Evolutionary conservation across 768 basidiomycete genomes (phyloP).

Genomic region (Leccinum uliginosum): DNA sequence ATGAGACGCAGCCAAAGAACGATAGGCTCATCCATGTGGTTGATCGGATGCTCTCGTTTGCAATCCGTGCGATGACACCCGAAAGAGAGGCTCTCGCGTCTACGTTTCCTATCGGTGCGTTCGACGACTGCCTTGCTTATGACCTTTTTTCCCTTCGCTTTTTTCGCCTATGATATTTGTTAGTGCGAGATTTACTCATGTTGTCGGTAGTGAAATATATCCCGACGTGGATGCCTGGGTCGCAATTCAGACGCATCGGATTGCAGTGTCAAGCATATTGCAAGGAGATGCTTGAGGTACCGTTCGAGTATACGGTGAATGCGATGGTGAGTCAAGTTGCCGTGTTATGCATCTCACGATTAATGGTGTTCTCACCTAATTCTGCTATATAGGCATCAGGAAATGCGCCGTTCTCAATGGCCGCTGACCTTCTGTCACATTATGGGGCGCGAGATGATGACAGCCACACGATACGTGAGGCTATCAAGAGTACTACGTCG

Average conservation of each 20-base stretch:
- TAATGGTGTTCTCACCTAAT: background rate
- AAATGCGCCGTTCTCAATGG: background rate
- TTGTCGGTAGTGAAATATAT: conserved; percentile 5
- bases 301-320: background rate
- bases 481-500: background rate
- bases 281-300: conserved; percentile 15
- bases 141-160: background rate
- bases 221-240: conserved; percentile 8
- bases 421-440: background rate
- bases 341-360: background rate
- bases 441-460: background rate
- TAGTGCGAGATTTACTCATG: background rate
- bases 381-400: background rate
- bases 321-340: background rate
- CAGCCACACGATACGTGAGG: background rate
- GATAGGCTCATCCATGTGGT: background rate
- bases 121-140: background rate
- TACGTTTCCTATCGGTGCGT: conserved; percentile 4
- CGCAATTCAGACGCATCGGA: background rate
- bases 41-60: background rate
- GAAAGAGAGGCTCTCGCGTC: conserved; percentile 2
- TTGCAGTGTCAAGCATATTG: conserved; percentile 12
- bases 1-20: conserved; percentile 1
- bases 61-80: background rate
- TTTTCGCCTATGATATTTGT: background rate